Evolutionary conservation across 768 basidiomycete species (phyloP).

Genomic region (Clavaria fumosa): DNA sequence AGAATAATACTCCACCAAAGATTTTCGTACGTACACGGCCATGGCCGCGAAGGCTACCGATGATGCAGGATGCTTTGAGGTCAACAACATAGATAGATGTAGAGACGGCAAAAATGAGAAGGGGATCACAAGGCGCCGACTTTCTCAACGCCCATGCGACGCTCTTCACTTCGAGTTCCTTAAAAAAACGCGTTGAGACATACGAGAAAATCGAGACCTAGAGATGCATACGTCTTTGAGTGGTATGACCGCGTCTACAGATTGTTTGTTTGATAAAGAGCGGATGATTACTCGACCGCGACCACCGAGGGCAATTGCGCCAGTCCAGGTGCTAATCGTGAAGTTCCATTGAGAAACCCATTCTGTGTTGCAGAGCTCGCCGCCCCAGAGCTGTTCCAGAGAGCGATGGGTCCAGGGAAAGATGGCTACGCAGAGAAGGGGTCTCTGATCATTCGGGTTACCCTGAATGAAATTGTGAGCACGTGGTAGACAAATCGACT

Average conservation of each 20-base stretch:
- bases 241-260: not conserved
- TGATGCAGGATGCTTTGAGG: conserved; percentile 22
- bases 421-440: conserved; percentile 27
- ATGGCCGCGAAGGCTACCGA: conserved; percentile 47
- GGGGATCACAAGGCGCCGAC: conserved; percentile 32
- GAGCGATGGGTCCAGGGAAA: conserved; percentile 32
- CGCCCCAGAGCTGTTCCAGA: conserved; percentile 25
- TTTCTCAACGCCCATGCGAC: conserved; percentile 47
- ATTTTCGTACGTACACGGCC: conserved; percentile 41
- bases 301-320: conserved; percentile 36
- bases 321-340: conserved; percentile 33
- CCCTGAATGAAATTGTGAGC: conserved; percentile 13
- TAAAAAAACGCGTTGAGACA: not conserved
- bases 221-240: not conserved
- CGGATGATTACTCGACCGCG: too few species aligned
- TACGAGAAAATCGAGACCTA: not conserved
- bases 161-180: not conserved
- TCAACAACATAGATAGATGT: conserved; percentile 44
- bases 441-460: conserved; percentile 14
- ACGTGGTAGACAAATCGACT: not conserved
- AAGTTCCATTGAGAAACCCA: conserved; percentile 25
- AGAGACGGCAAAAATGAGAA: conserved; percentile 39
- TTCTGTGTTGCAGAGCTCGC: conserved; percentile 18
- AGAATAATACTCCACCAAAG: conserved; percentile 1
- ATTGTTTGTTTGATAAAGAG: not conserved